Conservation (phyloP, 2,329 filamentous ascomycete species). For the Zasmidium cellare region DNA sequence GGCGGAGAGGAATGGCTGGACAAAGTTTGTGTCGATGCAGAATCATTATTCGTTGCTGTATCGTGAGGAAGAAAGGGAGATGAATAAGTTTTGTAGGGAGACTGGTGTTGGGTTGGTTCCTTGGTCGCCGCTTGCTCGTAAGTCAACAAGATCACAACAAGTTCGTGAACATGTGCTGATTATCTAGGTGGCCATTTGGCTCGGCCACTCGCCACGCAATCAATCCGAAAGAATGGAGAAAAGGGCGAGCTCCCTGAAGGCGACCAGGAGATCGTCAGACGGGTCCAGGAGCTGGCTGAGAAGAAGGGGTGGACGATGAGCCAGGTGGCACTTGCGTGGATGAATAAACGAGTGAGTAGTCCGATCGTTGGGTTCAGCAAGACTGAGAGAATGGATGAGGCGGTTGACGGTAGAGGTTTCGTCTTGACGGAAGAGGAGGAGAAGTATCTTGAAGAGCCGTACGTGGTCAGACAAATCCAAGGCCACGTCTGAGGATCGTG, state of each 20-base stretch:
- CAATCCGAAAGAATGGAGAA: constrained; percentile 7
- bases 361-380: constrained; percentile 56
- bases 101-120: constrained; percentile 54
- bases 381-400: constrained; percentile 49
- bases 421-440: constrained; percentile 50
- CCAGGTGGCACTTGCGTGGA: constrained; percentile 28
- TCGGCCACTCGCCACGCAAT: constrained; percentile 13
- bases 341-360: constrained; percentile 38
- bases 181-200: constrained; percentile 25
- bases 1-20: constrained; percentile 59
- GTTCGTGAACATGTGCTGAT: constrained; percentile 20
- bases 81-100: constrained; percentile 51
- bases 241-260: constrained; percentile 26
- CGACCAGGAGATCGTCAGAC: constrained; percentile 41
- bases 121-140: constrained; percentile 29
- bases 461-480: constrained; percentile 36
- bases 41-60: constrained; percentile 60
- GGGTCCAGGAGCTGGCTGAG: constrained; percentile 44
- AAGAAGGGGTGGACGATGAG: constrained; percentile 36
- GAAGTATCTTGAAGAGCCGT: constrained; percentile 52
- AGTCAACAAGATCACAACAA: not conserved
- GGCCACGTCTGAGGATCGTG: constrained; percentile 6
- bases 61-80: constrained; percentile 63
- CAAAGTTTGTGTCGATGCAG: constrained; percentile 63
- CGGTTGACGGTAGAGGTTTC: constrained; percentile 46